These are phyloP conservation scores for Boletus pseudo-olivaceus DNA, from an alignment of 768 basidiomycete species.

Conservation along the genomic window DNA sequence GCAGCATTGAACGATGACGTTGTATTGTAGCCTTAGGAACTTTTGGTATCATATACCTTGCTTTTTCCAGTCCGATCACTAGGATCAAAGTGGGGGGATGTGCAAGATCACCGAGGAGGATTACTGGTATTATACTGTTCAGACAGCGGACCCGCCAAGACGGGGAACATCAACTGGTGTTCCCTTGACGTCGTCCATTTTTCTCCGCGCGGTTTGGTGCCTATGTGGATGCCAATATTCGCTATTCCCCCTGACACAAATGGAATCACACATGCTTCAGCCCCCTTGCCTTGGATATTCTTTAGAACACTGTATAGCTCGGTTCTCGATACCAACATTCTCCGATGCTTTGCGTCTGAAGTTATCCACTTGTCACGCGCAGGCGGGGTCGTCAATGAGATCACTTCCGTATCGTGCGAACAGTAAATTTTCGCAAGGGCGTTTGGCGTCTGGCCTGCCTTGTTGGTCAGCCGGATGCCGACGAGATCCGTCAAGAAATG, in stretches of 20 bases:
- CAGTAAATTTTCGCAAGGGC: constrained; percentile 20
- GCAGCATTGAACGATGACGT: no score
- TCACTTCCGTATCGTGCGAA: constrained; percentile 14
- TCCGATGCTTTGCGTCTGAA: neutral
- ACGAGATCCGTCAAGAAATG: neutral
- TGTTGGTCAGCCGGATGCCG: constrained; percentile 25
- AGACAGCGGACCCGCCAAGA: no score
- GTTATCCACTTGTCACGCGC: constrained; percentile 4
- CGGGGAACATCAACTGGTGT: neutral
- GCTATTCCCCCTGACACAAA: neutral
- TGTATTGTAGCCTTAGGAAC: no score
- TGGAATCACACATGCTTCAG: neutral
- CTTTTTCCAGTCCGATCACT: no score
- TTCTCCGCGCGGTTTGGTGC: neutral
- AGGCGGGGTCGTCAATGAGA: constrained; percentile 19
- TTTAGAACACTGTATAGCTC: neutral
- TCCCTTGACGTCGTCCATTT: neutral
- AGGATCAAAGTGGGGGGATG: no score
- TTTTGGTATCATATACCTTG: no score
- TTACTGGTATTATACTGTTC: no score
- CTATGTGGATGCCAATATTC: neutral
- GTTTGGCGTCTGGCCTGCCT: constrained; percentile 27
- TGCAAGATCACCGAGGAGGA: no score
- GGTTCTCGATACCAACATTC: neutral
- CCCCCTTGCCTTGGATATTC: neutral